Base-by-base conservation (phyloP, 2,329 filamentous ascomycete genomes). In the Trichoderma pleuroti region DNA sequence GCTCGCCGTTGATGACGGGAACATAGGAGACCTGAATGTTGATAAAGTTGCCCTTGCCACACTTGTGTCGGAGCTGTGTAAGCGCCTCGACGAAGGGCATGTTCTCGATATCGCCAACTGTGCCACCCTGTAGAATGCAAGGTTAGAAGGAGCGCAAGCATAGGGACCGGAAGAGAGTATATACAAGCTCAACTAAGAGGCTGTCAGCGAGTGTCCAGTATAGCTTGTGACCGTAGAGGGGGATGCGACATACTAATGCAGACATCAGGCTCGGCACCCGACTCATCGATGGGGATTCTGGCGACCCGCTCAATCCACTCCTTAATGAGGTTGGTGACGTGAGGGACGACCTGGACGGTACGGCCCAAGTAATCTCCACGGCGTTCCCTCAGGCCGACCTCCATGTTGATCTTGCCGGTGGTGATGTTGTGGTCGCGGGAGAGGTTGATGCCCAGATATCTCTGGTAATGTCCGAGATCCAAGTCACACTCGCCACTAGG, bases 391-490 rank as follows among this genome's bases (percentile, higher is more conserved):
- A 91, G 86, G 76, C 97, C 94, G 68, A 98, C 94, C 76, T 92
- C 89, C 78, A 93, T 87, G 83, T 98, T 98, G 75, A 98, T 93
- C 85, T 98, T 98, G 78, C 96, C 96, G 7, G 95, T 97, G 4
- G 96, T 99, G 82, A 99, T 97, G 82, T 98, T 98, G 85, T 95
- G 93, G 76, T 97, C 94, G 72, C 91, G 86, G 10, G 90, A 93
- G 72, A 98, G 86, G 69, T 91, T 92, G 74, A 95, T 91, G 77
- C 91, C 91, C 68, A 97, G 90, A 79, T 97, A 97, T 72, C 84
- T 77, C 76, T 88, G 86, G 75, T 87, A 88, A 78, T 88, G 87
- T 24, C 87, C 87, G 57, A 89, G 82, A 75, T 89, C 87, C 14
- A 88, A 78, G 75, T 87, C 86, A 18, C 57, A 63, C 36, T 70